These are phyloP conservation scores for Trichoderma semiorbis DNA, from an alignment of 2,329 filamentous ascomycete species.

Conservation along the genomic window DNA sequence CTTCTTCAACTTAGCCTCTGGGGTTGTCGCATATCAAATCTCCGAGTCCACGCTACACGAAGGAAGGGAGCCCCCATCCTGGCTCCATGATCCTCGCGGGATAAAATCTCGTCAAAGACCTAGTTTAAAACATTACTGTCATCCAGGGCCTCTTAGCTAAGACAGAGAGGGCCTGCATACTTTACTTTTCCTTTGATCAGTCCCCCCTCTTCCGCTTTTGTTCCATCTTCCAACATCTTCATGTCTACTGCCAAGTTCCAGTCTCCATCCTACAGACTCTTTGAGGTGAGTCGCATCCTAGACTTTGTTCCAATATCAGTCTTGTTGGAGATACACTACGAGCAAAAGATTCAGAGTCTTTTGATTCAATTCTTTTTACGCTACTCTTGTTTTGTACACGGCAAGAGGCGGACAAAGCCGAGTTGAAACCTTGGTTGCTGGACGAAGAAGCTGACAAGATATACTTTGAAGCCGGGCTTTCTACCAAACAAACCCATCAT, in stretches of 20 bases:
- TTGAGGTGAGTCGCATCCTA: conserved; percentile 51
- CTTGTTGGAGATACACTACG: not conserved
- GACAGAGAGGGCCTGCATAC: conserved; percentile 38
- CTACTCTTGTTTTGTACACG: not conserved
- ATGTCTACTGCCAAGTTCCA: conserved; percentile 58
- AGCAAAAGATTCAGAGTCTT: not conserved
- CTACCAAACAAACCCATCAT: conserved; percentile 55
- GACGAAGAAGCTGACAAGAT: conserved; percentile 26
- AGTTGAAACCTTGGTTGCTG: conserved; percentile 19
- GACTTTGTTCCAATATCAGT: conserved; percentile 31
- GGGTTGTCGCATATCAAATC: conserved; percentile 36
- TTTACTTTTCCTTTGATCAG: conserved; percentile 32
- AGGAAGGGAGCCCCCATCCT: conserved; percentile 30
- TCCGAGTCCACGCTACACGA: conserved; percentile 33
- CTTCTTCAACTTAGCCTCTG: conserved; percentile 31
- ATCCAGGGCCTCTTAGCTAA: conserved; percentile 32
- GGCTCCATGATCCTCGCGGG: conserved; percentile 28
- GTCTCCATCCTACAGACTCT: conserved; percentile 55
- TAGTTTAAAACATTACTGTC: conserved; percentile 33
- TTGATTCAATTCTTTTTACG: not conserved
- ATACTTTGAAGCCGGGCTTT: conserved; percentile 45
- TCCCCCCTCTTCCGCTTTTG: conserved; percentile 33
- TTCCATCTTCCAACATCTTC: conserved; percentile 42
- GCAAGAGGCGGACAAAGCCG: not conserved
- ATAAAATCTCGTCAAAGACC: conserved; percentile 40